A percentile compares a stretch with the other conserved stretches of the same genome.
Conservation (phyloP, 2,329 filamentous ascomycete species). For the Pseudocercospora fijiensis region DNA sequence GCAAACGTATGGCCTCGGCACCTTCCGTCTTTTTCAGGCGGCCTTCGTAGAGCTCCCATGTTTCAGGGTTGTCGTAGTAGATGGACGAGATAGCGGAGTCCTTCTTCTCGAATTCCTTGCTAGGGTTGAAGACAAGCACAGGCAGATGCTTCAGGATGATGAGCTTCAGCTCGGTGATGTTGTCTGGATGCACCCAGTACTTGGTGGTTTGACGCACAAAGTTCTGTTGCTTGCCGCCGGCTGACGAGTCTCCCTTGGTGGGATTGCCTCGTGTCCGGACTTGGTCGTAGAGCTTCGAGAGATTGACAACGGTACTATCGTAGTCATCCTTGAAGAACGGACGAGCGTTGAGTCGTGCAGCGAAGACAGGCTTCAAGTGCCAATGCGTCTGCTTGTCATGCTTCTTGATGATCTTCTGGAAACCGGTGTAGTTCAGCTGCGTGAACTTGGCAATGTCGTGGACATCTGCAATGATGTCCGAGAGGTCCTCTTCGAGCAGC, state of each 20-base stretch:
- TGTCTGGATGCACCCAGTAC: slow-evolving; percentile 98
- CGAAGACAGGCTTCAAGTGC: slow-evolving; percentile 94
- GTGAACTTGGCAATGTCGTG: slow-evolving; percentile 98
- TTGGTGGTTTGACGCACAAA: slow-evolving; percentile 98
- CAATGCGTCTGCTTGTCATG: slow-evolving; percentile 92
- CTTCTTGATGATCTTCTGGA: slow-evolving; percentile 99
- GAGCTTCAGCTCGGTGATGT: slow-evolving; percentile 96
- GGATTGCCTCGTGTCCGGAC: slow-evolving; percentile 92
- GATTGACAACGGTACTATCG: slow-evolving; percentile 88
- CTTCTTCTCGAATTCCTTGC: slow-evolving; percentile 88
- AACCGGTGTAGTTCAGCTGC: slow-evolving; percentile 96
- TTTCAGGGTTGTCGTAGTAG: slow-evolving; percentile 94
- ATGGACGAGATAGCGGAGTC: slow-evolving; percentile 97
- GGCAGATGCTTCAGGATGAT: slow-evolving; percentile 97
- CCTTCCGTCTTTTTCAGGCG: slow-evolving; percentile 97
- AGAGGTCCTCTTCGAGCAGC: slow-evolving; percentile 88
- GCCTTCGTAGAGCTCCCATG: slow-evolving; percentile 90
- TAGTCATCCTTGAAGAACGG: slow-evolving; percentile 99
- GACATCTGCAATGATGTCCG: slow-evolving; percentile 97
- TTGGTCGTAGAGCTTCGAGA: slow-evolving; percentile 92
- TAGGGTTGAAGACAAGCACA: slow-evolving; percentile 94
- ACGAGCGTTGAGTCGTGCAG: slow-evolving; percentile 87
- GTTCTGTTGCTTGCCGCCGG: slow-evolving; percentile 88
- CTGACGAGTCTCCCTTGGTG: slow-evolving; percentile 84
- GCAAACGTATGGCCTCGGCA: slow-evolving; percentile 89